Evolutionary conservation across 306 rosid species (phyloP), one percentile per base, ranked within the genome.

Genomic region (Fragaria nilgerrensis): DNA sequence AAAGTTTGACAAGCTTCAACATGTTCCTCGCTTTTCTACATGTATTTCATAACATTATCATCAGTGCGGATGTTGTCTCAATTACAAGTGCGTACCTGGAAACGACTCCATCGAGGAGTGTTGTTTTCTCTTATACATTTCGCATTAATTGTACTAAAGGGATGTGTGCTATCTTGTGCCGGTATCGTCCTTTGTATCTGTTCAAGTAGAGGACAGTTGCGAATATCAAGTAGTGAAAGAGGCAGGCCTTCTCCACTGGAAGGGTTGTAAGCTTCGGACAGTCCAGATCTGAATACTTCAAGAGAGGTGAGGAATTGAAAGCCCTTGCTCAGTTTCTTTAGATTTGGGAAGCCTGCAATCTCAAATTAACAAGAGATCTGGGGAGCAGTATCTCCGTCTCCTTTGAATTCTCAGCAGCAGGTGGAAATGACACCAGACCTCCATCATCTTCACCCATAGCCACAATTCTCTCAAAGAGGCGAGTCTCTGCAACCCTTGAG

Each of bases 291-390:
- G 0, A 63, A 83, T 34, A 8, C 13, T 2, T 47, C 9, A 64
- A 79, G 86, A 47, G 80, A 79, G 72, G 68, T 47, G 61, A 83
- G 80, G 74, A 12, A 70, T 10, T 19, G 70, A 65, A 83, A 66
- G 19, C 52, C 75, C 70, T 70, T 16, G 72, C 66, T 70, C 16
- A 71, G 67, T 16, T 22, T 23, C 66, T 36, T 14, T 7, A 79
- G 83, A 65, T 75, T 79, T 22, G 25, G 59, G 58, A 79, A 78
- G 15, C 45, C 34, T 0, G 2, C 0, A 0, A 79, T 75, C 0
- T 0, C n/a, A 83, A 66, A 0, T 0, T 0, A 1, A 37, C 49
- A 27, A 83, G 61, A 44, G 86, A 83, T 61, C 59, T 72, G 55
- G 78, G 67, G 66, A 83, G 45, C 45, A 74, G 5, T 50, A 5